These are phyloP conservation scores for Heimioporus punctisporus DNA, from an alignment of 1,284 basidiomycete species.

Conservation along the genomic window DNA sequence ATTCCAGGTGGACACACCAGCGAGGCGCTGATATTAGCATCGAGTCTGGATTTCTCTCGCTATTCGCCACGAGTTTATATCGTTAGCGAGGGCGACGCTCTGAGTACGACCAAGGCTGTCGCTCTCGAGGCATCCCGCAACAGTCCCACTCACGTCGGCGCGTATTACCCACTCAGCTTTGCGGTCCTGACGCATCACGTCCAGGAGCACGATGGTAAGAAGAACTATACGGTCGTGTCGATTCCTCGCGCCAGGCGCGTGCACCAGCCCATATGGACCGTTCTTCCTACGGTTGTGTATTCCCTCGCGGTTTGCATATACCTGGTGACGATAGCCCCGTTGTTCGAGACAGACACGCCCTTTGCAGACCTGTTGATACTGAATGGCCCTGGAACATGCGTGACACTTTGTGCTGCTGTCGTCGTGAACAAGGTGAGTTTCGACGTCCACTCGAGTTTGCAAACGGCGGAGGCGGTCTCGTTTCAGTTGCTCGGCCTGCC, in stretches of 20 bases:
- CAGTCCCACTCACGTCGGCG: constrained; percentile 17
- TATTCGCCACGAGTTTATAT: constrained; percentile 86
- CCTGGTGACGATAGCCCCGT: constrained; percentile 54
- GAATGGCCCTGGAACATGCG: constrained; percentile 97
- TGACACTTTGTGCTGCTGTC: constrained; percentile 75
- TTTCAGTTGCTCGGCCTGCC: constrained; percentile 74
- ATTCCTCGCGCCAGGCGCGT: constrained; percentile 89
- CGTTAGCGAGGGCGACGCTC: constrained; percentile 78
- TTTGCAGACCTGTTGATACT: constrained; percentile 85
- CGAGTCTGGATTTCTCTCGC: constrained; percentile 73
- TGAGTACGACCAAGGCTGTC: constrained; percentile 76
- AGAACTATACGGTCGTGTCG: constrained; percentile 52
- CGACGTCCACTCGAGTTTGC: constrained; percentile 2
- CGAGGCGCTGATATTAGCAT: constrained; percentile 83
- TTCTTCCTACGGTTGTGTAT: constrained; percentile 60
- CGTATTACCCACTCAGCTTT: not conserved
- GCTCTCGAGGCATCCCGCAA: constrained; percentile 55
- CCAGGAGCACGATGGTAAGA: constrained; percentile 14
- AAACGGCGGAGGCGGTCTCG: too few species aligned
- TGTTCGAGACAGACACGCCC: constrained; percentile 34
- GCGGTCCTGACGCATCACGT: constrained; percentile 10
- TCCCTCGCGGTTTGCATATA: constrained; percentile 65
- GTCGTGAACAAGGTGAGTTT: constrained; percentile 76
- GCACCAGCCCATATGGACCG: constrained; percentile 75
- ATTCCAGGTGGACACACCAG: constrained; percentile 90